Base-by-base conservation (phyloP, 2,329 filamentous ascomycete genomes). In the Ceratocystis alfenasii region DNA sequence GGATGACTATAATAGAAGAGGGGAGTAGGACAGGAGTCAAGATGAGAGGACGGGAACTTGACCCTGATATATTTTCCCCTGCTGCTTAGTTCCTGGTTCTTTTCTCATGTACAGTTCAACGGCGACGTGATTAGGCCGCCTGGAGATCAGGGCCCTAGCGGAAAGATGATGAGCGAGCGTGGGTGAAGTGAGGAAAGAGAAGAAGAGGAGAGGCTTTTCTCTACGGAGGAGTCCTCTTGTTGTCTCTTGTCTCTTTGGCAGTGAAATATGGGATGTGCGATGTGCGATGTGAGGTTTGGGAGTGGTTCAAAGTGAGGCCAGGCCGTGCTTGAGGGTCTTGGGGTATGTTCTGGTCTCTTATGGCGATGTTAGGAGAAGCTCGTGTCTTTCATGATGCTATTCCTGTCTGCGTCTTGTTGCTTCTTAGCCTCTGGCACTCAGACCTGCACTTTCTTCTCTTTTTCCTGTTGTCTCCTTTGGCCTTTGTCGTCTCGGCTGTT, bases 1-100 rank as follows among this genome's bases (percentile, higher is more conserved):
- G 33, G n/a, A 17, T 62, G n/a, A 36, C 20, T 45, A 17, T 46
- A 33, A 46, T 25, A 60, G 46, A 59, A 7, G 36, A 5, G 30
- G 53, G 15, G 20, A 22, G 46, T 17, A 57, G 22, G 53, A 25
- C 20, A 25, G 20, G 48, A 25, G 25, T 20, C 8, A 25, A 53
- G 48, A 53, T 22, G 20, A 15, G 48, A 8, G 20, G 20, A 53
- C 5, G 22, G 15, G 20, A 53, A 15, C 48, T 12, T 10, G 48
- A 53, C 48, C 12, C 25, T 59, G 12, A 59, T 59, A 59, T 59
- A 59, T 17, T 30, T 59, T 59, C n/a, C 33, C 30, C 17, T 59
- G n/a, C 53, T 3, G 28, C 25, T 33, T 59, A 25, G 28, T n/a
- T 33, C 1, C n/a, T 22, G 33, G 25, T 33, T 59, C 53, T 59